phyloP scores from a whole-genome alignment of 2,329 filamentous ascomycete species.

The Biscogniauxia marginata region DNA sequence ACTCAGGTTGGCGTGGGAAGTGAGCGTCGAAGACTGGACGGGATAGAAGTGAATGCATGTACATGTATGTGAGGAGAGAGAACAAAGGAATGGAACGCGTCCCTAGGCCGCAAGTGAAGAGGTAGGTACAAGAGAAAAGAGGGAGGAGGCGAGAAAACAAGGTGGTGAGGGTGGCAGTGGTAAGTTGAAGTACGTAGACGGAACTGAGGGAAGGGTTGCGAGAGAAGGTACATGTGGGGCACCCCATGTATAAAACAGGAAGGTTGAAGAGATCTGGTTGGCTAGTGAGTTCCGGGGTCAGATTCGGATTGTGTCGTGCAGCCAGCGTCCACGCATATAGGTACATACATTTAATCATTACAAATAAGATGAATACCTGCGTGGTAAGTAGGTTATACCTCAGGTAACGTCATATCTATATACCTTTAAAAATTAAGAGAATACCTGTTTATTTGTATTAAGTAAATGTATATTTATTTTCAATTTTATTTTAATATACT shows the following conservation, averaged over 20 bases:
- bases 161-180: neutral
- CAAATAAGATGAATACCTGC: neutral
- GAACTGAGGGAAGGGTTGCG: neutral
- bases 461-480: no score
- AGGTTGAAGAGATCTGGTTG: neutral
- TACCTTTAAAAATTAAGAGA: no score
- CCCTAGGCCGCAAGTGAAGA: neutral
- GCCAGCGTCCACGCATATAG: neutral
- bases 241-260: neutral
- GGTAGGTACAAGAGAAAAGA: neutral
- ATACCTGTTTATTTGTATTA: no score
- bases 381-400: neutral
- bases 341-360: no score
- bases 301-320: neutral
- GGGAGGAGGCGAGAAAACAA: neutral
- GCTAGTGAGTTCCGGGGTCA: neutral
- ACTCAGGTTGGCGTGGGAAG: neutral
- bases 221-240: neutral
- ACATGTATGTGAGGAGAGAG: neutral
- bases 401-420: no score
- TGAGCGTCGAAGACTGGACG: no score
- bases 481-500: no score
- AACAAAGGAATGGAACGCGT: neutral
- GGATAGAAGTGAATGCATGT: neutral
- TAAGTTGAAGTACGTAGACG: no score